Evolutionary conservation across 768 basidiomycete genomes (phyloP).

Genomic region (Termitomyces titanicus): DNA sequence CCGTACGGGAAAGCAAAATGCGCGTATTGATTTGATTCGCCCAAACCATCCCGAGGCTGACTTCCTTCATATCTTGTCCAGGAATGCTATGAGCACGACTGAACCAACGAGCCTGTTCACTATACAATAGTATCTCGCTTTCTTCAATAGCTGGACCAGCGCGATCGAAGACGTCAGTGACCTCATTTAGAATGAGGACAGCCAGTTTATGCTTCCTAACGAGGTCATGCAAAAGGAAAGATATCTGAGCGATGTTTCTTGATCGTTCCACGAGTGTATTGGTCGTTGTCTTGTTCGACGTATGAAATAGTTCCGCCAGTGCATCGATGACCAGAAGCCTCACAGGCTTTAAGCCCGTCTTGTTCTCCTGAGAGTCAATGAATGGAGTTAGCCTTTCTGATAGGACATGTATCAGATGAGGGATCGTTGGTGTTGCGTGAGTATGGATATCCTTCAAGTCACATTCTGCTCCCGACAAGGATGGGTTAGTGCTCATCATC

Average conservation of each 20-base stretch:
- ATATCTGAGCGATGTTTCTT: conserved; percentile 61
- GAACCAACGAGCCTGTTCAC: conserved; percentile 76
- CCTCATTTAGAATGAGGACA: conserved; percentile 86
- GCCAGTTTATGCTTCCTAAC: conserved; percentile 64
- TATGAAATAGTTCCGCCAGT: conserved; percentile 81
- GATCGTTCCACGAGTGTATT: conserved; percentile 70
- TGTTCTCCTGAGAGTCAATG: conserved; percentile 30
- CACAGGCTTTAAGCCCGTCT: conserved; percentile 48
- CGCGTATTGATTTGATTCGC: conserved; percentile 88
- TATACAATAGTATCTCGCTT: conserved; percentile 51
- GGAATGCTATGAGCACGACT: conserved; percentile 55
- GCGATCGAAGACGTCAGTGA: conserved; percentile 69
- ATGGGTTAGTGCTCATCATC: conserved; percentile 50
- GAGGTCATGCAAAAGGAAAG: conserved; percentile 66
- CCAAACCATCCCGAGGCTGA: conserved; percentile 86
- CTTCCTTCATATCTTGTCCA: conserved; percentile 68
- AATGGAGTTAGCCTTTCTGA: conserved; percentile 50
- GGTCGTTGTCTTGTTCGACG: conserved; percentile 53
- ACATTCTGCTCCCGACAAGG: conserved; percentile 39
- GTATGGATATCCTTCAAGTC: conserved; percentile 60
- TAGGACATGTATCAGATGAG: conserved; percentile 53
- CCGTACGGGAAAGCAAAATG: conserved; percentile 78
- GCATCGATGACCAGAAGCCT: conserved; percentile 86
- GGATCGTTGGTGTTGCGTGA: conserved; percentile 49
- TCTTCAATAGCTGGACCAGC: conserved; percentile 15